phyloP scores from a whole-genome alignment of 2,329 filamentous ascomycete genomes.

The Fusarium pseudocircinatum region DNA sequence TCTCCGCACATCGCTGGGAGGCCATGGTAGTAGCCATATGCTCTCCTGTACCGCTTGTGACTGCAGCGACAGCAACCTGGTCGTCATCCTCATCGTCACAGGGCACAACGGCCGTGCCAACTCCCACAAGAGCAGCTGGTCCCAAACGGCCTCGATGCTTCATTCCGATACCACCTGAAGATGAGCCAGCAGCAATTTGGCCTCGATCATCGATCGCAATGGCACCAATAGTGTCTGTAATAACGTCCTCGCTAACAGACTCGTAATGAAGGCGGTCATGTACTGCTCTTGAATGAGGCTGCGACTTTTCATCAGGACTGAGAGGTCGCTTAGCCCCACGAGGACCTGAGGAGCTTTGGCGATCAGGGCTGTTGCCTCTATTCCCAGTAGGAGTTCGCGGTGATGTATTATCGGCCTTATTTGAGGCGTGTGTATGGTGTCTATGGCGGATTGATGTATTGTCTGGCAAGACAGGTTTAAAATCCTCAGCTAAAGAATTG shows the following conservation, averaged over 20 bases:
- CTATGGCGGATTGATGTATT: conserved; percentile 2
- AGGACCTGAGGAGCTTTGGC: conserved; percentile 28
- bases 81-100: conserved; percentile 75
- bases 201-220: conserved; percentile 90
- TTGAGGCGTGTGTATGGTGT: neutral
- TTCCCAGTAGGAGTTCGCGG: conserved; percentile 1
- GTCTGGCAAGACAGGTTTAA: conserved; percentile 1
- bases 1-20: conserved; percentile 84
- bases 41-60: conserved; percentile 95
- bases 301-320: conserved; percentile 28
- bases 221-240: conserved; percentile 95
- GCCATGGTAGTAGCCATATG: conserved; percentile 98
- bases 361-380: neutral
- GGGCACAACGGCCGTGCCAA: conserved; percentile 91
- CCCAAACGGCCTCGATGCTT: conserved; percentile 93
- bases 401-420: conserved; percentile 32
- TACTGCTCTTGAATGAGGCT: conserved; percentile 11
- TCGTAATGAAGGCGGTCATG: conserved; percentile 35
- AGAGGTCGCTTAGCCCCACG: conserved; percentile 51
- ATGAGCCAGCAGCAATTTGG: conserved; percentile 92
- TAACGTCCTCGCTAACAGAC: conserved; percentile 62
- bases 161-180: conserved; percentile 98
- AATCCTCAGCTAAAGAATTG: conserved; percentile 3
- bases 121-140: conserved; percentile 89
- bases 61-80: conserved; percentile 77